Base-by-base conservation (phyloP, 805 yeast species). In the Priceomyces haplophilus region DNA sequence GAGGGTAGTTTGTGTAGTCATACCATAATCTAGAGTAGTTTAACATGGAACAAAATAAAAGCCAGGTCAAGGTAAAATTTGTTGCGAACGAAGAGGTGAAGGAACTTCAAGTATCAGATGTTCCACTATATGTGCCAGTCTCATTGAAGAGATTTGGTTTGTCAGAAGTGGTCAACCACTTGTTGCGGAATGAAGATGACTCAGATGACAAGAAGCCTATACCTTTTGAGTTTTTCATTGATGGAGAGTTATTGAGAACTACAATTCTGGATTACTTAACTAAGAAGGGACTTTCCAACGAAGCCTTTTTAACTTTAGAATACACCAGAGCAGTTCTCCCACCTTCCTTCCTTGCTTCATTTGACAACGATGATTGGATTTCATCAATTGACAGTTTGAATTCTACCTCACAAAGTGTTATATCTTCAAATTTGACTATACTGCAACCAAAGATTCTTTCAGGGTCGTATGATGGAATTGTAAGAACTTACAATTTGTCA, bases 401-500 rank as follows among this genome's bases (percentile, higher is more conserved):
- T 69, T 46, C 65, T 57, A 21, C 21, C 10, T 52, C 62, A 11
- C 36, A 43, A 12, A 52, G 61, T 18, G 65, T 58, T 13, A 41
- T 48, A 3, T 37, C 53, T 6, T 53, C 61, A 25, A 57, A 55
- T 38, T 42, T 54, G 43, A 27, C 51, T 8, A 63, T 69, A 24
- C 54, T 60, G 3, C 63, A 69, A 34, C 75, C 82, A 24, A 75
- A 76, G 55, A 85, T 91, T 41, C 72, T 89, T 35, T 81, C 93
- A 11, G 99, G 98, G 31, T 82, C 95, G 0, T 93, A 90, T 58
- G 99, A 93, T 62, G 98, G 98, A 53, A 78, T 91, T 23, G 96
- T 91, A 18, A 79, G 98, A 50, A 80, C 93, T 8, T 93, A 90
- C 82, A 83, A 88, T 58, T 66, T 79, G 64, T 76, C 87, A 12